A percentile compares a stretch with the other conserved stretches of the same genome.
These are phyloP conservation scores for Aspergillus saccharolyticus DNA, from an alignment of 495 filamentous ascomycete genomes.

Conservation along the genomic window DNA sequence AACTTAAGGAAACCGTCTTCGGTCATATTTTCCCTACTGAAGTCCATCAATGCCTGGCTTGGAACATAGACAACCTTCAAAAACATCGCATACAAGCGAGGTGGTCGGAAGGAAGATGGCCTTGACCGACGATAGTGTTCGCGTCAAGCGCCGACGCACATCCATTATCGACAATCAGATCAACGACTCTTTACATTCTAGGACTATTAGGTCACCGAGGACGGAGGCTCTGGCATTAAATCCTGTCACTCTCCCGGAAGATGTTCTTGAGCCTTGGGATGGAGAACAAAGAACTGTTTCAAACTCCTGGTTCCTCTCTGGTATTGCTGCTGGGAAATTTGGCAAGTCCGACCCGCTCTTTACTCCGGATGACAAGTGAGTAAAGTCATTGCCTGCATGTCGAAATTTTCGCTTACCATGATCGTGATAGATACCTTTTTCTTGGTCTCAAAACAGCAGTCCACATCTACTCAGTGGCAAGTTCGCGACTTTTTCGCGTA, in stretches of 20 bases:
- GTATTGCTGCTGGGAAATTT: constrained; percentile 30
- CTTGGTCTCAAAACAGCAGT: constrained; percentile 59
- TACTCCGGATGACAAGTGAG: constrained; percentile 75
- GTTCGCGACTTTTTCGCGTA: constrained; percentile 70
- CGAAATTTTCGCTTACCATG: constrained; percentile 19
- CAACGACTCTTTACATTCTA: not conserved
- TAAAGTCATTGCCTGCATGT: constrained; percentile 1
- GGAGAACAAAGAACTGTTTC: not conserved
- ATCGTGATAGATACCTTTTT: constrained; percentile 56
- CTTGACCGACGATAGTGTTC: constrained; percentile 20
- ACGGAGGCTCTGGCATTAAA: not conserved
- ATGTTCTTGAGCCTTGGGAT: not conserved
- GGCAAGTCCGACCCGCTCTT: constrained; percentile 70
- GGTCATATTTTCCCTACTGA: not conserved
- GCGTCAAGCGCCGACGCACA: constrained; percentile 33
- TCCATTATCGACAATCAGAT: constrained; percentile 15
- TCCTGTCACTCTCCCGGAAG: not conserved
- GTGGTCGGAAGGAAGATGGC: constrained; percentile 22
- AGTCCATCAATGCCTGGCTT: constrained; percentile 20
- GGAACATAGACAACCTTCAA: constrained; percentile 23
- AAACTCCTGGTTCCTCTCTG: constrained; percentile 32
- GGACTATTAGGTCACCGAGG: not conserved
- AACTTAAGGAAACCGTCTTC: not conserved
- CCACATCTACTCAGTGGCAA: constrained; percentile 73
- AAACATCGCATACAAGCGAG: constrained; percentile 36